phyloP scores from a whole-genome alignment of 345 rosid genomes.

The Lepidium didymum region DNA sequence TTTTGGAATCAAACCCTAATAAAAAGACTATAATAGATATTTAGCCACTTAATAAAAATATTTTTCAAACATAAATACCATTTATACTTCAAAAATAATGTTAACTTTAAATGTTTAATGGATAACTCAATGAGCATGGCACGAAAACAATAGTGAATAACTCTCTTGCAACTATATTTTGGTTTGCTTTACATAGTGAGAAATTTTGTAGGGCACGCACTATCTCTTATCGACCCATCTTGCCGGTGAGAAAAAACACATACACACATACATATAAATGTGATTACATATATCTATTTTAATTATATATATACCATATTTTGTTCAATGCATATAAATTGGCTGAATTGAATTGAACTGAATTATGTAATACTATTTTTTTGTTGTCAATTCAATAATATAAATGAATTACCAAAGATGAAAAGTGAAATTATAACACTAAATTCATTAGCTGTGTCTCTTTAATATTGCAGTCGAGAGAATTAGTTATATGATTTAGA shows the following conservation, averaged over 20 bases:
- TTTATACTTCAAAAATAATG: too few species aligned
- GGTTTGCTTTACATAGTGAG: slow-evolving; percentile 14
- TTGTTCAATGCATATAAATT: not conserved
- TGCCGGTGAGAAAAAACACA: slow-evolving; percentile 25
- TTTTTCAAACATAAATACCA: too few species aligned
- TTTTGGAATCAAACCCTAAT: too few species aligned
- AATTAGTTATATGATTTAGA: too few species aligned
- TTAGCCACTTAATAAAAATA: too few species aligned
- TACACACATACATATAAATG: slow-evolving; percentile 5
- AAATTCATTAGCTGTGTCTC: too few species aligned
- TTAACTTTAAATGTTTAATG: slow-evolving; percentile 3
- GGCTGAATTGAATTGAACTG: not conserved
- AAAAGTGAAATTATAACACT: too few species aligned
- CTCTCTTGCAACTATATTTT: slow-evolving; percentile 16
- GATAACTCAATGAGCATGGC: slow-evolving; percentile 24
- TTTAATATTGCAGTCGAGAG: too few species aligned
- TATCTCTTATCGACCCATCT: slow-evolving; percentile 28
- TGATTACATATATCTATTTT: not conserved
- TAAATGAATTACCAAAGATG: too few species aligned
- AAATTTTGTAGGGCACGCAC: slow-evolving; percentile 26
- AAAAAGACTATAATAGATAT: too few species aligned
- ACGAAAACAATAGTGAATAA: slow-evolving; percentile 11
- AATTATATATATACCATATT: not conserved
- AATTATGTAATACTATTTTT: too few species aligned
- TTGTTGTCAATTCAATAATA: too few species aligned